Base-by-base conservation (phyloP, 148 eudicot species). In the Diospyros kaki region DNA sequence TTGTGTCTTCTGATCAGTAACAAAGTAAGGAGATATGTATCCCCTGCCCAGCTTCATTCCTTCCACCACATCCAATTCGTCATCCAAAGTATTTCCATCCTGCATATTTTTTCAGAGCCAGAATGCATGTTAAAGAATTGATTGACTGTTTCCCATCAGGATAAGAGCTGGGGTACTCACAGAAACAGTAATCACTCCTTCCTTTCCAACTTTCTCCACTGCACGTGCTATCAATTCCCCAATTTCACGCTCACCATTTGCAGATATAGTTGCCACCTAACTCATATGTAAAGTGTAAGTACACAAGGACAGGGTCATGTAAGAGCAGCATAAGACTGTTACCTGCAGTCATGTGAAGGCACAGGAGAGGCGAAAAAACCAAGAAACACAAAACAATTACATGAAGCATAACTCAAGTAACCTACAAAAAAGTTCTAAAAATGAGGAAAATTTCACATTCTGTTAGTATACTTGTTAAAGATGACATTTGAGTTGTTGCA, bases 191-290 rank as follows among this genome's bases (percentile, higher is more conserved):
- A 95, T 93, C 50, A 95, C 90, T 66, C 99, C 99, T 83, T 92
- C 94, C 81, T 90, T 93, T 73, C 99, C 99, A 77, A 95, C 97
- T 91, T 91, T 95, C 80, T 89, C 97, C 97, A 95, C 90, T 18
- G 99, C 97, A 58, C 87, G 80, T 14, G 97, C 99, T 71, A 95
- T 83, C 58, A 92, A 73, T 76, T 95, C 93, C 70, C 99, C 97
- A 80, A 95, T 95, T 77, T 90, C 97, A 75, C 85, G 88, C 68
- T 95, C 99, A 39, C 97, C 96, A 78, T 93, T 95, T 10, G 99
- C 99, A 67, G 97, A 93, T 60, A 95, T 93, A 77, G 97, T 95
- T 54, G 83, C 99, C 71, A 95, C 97, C 99, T 95, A 78, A 72
- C 51, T 43, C 69, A 66, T 52, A 60, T 56, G 58, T 58, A 51